Evolutionary conservation across 2,329 filamentous ascomycete genomes (phyloP).

Genomic region (Trichophyton equinum): DNA sequence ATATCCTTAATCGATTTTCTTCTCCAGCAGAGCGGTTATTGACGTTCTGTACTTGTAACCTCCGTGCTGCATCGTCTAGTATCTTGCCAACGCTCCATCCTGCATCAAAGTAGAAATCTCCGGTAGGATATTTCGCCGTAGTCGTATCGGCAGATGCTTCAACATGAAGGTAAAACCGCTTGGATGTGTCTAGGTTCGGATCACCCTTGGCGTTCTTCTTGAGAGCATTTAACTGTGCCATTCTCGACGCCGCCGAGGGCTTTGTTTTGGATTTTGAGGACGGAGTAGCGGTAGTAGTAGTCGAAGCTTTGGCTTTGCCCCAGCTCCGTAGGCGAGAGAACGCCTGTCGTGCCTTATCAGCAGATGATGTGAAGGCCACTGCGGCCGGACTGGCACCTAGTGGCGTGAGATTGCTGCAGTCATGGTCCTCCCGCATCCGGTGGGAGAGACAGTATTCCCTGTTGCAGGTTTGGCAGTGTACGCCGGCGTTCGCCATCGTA

Average conservation of each 20-base stretch:
- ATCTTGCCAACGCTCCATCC: constrained; percentile 80
- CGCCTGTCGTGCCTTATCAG: constrained; percentile 58
- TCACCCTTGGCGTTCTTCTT: constrained; percentile 89
- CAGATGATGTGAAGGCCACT: constrained; percentile 22
- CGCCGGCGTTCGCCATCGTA: constrained; percentile 38
- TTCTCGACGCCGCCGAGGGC: constrained; percentile 49
- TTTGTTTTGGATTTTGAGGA: constrained; percentile 55
- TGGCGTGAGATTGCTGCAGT: constrained; percentile 63
- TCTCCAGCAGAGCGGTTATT: constrained; percentile 34
- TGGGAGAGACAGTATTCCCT: constrained; percentile 41
- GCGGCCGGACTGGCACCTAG: constrained; percentile 38
- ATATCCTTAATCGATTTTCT: constrained; percentile 70
- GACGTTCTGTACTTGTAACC: constrained; percentile 33
- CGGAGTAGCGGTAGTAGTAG: constrained; percentile 50
- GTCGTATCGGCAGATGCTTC: constrained; percentile 83
- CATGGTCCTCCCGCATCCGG: constrained; percentile 54
- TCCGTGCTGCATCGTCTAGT: constrained; percentile 34
- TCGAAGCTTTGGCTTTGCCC: constrained; percentile 57
- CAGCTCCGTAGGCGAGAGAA: constrained; percentile 67
- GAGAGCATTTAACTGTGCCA: constrained; percentile 60
- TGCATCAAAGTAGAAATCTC: constrained; percentile 65
- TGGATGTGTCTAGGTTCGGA: constrained; percentile 63
- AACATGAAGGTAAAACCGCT: constrained; percentile 79
- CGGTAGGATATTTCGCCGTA: constrained; percentile 67
- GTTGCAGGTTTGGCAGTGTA: constrained; percentile 39